A percentile compares a stretch with the other conserved stretches of the same genome.
Evolutionary conservation across 495 filamentous ascomycete species (phyloP).

Genomic region (Lindgomyces ingoldianus): DNA sequence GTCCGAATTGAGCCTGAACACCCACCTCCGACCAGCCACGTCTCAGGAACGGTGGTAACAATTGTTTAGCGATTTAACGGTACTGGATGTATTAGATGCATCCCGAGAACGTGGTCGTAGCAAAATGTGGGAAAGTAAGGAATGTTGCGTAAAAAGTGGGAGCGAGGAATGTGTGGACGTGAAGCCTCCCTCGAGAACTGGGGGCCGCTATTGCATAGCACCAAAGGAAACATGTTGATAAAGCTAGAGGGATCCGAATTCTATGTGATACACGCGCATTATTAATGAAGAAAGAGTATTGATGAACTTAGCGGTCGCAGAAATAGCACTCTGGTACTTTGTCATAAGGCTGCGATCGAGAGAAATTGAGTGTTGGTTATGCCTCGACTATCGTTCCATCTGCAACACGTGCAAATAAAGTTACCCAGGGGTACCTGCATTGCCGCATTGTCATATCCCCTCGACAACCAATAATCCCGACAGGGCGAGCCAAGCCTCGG

Average conservation of each 20-base stretch:
- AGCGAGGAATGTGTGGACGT: conserved; percentile 14
- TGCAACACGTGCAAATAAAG: conserved; percentile 19
- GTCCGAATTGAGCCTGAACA: conserved; percentile 35
- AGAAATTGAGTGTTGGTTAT: background rate
- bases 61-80: background rate
- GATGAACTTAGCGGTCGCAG: background rate
- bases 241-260: background rate
- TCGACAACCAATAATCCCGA: conserved; percentile 19
- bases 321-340: background rate
- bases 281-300: background rate
- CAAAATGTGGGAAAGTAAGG: conserved; percentile 25
- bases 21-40: conserved; percentile 21
- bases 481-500: conserved; percentile 18
- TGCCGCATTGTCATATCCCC: conserved; percentile 29
- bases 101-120: conserved; percentile 20
- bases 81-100: conserved; percentile 21
- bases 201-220: background rate
- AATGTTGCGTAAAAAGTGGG: conserved; percentile 22
- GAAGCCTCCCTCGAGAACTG: background rate
- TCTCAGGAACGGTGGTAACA: conserved; percentile 29
- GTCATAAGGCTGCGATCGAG: conserved; percentile 7
- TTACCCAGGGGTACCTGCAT: conserved; percentile 22
- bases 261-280: background rate
- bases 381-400: conserved; percentile 10
- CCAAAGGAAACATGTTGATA: background rate